Evolutionary conservation across 1,139 yeast species (phyloP).

Genomic region (Insectozyma bohioensis): DNA sequence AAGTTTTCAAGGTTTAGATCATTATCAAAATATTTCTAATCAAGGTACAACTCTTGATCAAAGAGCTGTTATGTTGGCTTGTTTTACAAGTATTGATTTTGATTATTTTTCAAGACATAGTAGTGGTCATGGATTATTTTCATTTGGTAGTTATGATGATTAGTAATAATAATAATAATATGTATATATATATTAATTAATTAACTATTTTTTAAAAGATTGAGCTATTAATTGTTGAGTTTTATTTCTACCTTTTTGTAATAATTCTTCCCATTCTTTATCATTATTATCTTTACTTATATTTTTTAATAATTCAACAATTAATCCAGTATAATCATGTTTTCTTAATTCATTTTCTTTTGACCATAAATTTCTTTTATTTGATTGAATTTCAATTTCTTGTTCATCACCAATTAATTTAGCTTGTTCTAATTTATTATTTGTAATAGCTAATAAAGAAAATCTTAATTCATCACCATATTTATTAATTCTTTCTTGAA

Average conservation of each 20-base stretch:
- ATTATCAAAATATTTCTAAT: constrained; percentile 13
- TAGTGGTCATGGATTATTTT: constrained; percentile 44
- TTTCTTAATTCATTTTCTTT: constrained; percentile 48
- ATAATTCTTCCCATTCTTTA: constrained; percentile 44
- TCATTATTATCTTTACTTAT: constrained; percentile 36
- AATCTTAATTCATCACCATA: constrained; percentile 57
- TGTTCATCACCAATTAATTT: constrained; percentile 37
- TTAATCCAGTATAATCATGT: constrained; percentile 56
- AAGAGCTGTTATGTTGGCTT: constrained; percentile 81
- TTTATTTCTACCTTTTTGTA: constrained; percentile 31
- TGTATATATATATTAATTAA: constrained; percentile 1
- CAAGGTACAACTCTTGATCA: constrained; percentile 57
- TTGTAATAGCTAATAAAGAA: constrained; percentile 57
- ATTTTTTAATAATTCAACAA: constrained; percentile 46
- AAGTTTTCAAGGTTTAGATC: constrained; percentile 50
- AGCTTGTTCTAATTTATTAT: constrained; percentile 46
- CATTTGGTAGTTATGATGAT: constrained; percentile 33
- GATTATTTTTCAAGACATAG: constrained; percentile 94
- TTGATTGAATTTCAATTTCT: constrained; percentile 26
- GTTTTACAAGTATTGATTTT: constrained; percentile 89
- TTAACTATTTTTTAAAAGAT: constrained; percentile 8
- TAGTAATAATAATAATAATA: constrained; percentile 1
- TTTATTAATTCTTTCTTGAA: constrained; percentile 46
- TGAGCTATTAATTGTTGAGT: constrained; percentile 14
- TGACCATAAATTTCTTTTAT: constrained; percentile 39